These are phyloP conservation scores for Penicillium capsulatum DNA, from an alignment of 2,329 filamentous ascomycete species.

Conservation along the genomic window DNA sequence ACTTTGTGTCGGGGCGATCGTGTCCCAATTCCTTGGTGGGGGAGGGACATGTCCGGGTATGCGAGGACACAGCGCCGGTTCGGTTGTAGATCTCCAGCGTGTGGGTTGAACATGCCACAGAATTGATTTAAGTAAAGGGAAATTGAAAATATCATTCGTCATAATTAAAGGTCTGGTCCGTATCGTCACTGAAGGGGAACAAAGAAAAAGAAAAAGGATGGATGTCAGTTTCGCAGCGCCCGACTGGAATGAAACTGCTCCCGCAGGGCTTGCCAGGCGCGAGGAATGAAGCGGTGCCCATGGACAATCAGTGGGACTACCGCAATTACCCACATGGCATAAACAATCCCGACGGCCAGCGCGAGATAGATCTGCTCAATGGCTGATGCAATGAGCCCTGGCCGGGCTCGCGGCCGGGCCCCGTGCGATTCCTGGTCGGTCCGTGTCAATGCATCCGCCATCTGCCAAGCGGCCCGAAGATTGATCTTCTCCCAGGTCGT, in stretches of 20 bases:
- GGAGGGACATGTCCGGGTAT: constrained; percentile 27
- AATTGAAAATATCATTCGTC: neutral
- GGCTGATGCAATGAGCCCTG: constrained; percentile 8
- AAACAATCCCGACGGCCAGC: constrained; percentile 32
- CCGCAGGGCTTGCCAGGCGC: constrained; percentile 17
- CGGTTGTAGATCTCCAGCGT: constrained; percentile 18
- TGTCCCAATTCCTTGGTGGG: constrained; percentile 31
- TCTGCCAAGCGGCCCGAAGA: constrained; percentile 63
- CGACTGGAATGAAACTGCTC: constrained; percentile 15
- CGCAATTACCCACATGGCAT: constrained; percentile 37
- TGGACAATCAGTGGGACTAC: constrained; percentile 37
- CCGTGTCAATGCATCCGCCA: constrained; percentile 47
- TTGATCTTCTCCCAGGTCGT: constrained; percentile 70
- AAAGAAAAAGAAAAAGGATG: neutral
- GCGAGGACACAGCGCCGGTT: constrained; percentile 27
- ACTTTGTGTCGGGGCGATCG: constrained; percentile 24
- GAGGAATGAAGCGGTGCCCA: constrained; percentile 28
- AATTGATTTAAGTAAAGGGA: too few relatives aligned
- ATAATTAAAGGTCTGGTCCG: neutral
- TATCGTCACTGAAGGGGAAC: constrained; percentile 1
- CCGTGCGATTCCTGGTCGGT: constrained; percentile 17
- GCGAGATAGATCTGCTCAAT: constrained; percentile 28
- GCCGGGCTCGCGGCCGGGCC: constrained; percentile 10
- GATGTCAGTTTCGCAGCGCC: constrained; percentile 7
- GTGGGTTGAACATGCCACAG: neutral